A percentile compares a stretch with the other conserved stretches of the same genome.
Conservation (phyloP, 1,139 yeast species). For the Nadsonia commutata region DNA sequence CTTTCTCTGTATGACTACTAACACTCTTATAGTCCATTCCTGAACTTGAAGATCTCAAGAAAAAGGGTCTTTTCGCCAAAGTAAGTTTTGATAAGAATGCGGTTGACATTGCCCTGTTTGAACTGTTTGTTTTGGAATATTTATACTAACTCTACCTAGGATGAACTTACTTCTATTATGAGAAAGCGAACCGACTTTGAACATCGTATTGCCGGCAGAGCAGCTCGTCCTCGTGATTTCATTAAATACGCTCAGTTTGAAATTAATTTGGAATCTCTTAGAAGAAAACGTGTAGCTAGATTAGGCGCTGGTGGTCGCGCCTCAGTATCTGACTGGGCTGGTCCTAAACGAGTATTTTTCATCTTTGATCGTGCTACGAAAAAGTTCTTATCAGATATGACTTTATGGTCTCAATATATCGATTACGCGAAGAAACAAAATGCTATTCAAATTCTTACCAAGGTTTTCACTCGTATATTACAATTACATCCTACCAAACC, state of each 20-base stretch:
- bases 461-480: conserved; percentile 62
- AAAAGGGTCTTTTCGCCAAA: conserved; percentile 56
- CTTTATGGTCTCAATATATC: conserved; percentile 68
- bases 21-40: conserved; percentile 42
- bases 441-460: conserved; percentile 67
- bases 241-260: conserved; percentile 73
- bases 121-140: conserved; percentile 1
- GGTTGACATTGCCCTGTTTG: conserved; percentile 4
- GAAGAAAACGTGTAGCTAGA: conserved; percentile 57
- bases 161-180: conserved; percentile 77
- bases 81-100: too few species aligned
- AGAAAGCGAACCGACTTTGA: conserved; percentile 92
- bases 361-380: conserved; percentile 74
- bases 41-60: conserved; percentile 77
- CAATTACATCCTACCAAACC: conserved; percentile 85
- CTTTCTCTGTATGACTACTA: neutral
- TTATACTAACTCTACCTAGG: conserved; percentile 40
- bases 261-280: conserved; percentile 58
- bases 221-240: conserved; percentile 66
- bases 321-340: conserved; percentile 70
- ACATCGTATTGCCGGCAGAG: conserved; percentile 76
- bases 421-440: conserved; percentile 59
- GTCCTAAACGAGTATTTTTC: conserved; percentile 65
- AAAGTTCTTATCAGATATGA: conserved; percentile 64
- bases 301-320: conserved; percentile 25